Evolutionary conservation across 2,329 filamentous ascomycete genomes (phyloP), one percentile per base, ranked within the genome.

Genomic region (Phyllosticta capitalensis): DNA sequence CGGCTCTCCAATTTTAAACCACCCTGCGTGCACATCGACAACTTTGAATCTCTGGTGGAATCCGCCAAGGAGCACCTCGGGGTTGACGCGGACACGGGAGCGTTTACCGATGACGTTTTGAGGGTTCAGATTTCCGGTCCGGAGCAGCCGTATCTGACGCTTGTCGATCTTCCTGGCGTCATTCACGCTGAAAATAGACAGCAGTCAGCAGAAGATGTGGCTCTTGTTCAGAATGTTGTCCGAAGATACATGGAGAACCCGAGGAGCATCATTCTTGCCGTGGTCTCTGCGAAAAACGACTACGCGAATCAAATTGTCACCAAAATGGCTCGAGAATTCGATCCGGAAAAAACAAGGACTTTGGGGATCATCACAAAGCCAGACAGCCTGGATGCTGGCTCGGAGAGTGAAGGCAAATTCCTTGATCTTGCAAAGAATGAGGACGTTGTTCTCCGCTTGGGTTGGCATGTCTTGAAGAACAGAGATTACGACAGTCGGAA

Each of bases 191-290:
- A 62, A 17, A 69, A 66, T 58, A 67, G 68, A 17, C 48, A 62
- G 0, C 70, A 76, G 38, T 68, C 67, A 0, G 65, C 67, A 1
- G 64, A 65, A 5, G 74, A 77, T 54, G 66, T 66, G 9, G 64
- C 68, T 5, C 61, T 69, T 0, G 67, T 76, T 19, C 63, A 64
- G 7, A 60, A 63, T 3, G 62, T 77, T n/a, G 75, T 79, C 0
- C 66, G 78, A 1, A 69, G 69, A 0, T 88, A 88, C 64, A 84
- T 88, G 75, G 65, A 66, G n/a, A 75, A 80, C 26, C 66, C 72
- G 12, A 76, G 82, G n/a, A 86, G 77, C 64, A 83, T 87, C 58
- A 82, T 86, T 1, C 70, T 86, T 0, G 79, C 81, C 0, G 71
- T 76, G 0, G 65, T 75, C 0, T 72, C 70, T 1, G 72, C 74